phyloP scores from a whole-genome alignment of 495 filamentous ascomycete genomes.

The Penicillium arizonense region DNA sequence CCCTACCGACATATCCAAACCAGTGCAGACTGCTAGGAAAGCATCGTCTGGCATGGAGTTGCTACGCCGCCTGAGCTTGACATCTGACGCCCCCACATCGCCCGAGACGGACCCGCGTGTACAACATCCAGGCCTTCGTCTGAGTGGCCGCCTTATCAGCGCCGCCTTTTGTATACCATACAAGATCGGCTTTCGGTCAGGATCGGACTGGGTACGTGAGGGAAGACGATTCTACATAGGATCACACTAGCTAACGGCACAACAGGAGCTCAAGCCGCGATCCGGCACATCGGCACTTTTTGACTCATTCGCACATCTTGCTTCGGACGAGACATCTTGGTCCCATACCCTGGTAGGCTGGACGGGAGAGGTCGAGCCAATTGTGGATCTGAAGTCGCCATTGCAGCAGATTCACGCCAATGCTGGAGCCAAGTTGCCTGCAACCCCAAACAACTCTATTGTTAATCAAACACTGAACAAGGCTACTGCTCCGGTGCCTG shows the following conservation, averaged over 20 bases:
- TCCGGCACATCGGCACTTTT: constrained; percentile 85
- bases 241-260: not conserved
- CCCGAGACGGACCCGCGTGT: constrained; percentile 57
- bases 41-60: constrained; percentile 59
- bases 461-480: constrained; percentile 43
- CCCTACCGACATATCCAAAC: constrained; percentile 27
- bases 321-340: constrained; percentile 72
- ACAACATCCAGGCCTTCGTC: constrained; percentile 62
- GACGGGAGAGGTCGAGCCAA: constrained; percentile 80
- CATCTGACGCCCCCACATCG: constrained; percentile 36
- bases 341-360: constrained; percentile 86
- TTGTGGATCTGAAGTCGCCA: constrained; percentile 34
- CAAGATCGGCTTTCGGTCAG: constrained; percentile 61
- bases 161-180: constrained; percentile 85
- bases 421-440: constrained; percentile 20
- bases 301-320: constrained; percentile 82
- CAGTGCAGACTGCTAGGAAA: constrained; percentile 47
- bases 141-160: constrained; percentile 83
- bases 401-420: constrained; percentile 36
- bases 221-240: not conserved
- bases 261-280: constrained; percentile 57
- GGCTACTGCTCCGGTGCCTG: constrained; percentile 68
- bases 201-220: constrained; percentile 69
- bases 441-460: constrained; percentile 15
- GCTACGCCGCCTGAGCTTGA: constrained; percentile 60